These are phyloP conservation scores for Hsuehochloa calcarea DNA, from an alignment of 176 grass and related monocot genomes.

Conservation along the genomic window DNA sequence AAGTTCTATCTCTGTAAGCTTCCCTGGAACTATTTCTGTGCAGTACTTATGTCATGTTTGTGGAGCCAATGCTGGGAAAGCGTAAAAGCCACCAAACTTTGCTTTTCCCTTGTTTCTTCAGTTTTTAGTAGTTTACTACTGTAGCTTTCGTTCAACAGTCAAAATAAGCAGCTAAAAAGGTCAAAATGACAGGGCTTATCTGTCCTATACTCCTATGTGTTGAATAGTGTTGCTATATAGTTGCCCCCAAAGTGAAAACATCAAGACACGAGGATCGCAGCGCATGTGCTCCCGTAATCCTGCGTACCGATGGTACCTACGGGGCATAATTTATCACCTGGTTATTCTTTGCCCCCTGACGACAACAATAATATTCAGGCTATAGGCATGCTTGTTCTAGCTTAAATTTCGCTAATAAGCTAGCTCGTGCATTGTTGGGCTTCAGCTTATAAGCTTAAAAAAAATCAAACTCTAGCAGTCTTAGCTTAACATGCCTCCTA, in stretches of 20 bases:
- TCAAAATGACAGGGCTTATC: not conserved
- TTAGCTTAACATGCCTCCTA: no score
- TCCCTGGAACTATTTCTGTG: not conserved
- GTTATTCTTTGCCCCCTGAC: not conserved
- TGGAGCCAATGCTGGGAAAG: not conserved
- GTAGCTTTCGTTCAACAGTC: constrained; percentile 7
- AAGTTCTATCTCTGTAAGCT: not conserved
- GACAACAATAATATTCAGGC: not conserved
- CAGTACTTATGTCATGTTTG: not conserved
- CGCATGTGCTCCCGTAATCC: constrained; percentile 19
- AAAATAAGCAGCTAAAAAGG: not conserved
- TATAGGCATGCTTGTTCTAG: not conserved
- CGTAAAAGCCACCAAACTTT: not conserved
- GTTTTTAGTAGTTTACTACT: not conserved
- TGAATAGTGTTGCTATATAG: not conserved
- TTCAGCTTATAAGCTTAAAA: not conserved
- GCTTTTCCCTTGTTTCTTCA: not conserved
- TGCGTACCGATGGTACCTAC: not conserved
- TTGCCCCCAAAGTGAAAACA: constrained; percentile 21
- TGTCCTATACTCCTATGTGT: not conserved
- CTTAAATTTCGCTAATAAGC: not conserved
- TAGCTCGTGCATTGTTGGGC: not conserved
- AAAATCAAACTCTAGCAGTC: no score
- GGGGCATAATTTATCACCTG: not conserved
- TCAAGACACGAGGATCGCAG: not conserved